Evolutionary conservation across 306 rosid genomes (phyloP), one percentile per base, ranked within the genome.

Genomic region (Dryas alaskensis): DNA sequence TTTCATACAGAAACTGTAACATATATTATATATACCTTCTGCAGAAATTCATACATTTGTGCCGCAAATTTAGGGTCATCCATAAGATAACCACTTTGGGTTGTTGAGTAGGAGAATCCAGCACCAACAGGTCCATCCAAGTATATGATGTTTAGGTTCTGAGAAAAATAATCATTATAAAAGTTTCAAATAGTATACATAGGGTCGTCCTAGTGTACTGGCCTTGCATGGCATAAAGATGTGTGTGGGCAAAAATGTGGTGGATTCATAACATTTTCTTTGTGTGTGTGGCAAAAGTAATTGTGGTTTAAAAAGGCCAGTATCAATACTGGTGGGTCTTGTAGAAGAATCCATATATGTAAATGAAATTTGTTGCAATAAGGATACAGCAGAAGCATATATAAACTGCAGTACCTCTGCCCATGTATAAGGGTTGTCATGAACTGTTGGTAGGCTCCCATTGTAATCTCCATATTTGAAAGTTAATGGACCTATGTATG

Each of bases 401-500:
- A 31, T 31, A 31, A 31, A 1, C 37, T 31, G 37, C 37, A 43
- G 16, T n/a, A 65, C 79, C 79, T 75, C 8, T 9, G 73, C 66
- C 79, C 79, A 66, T 54, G 62, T 8, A 54, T 54, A 73, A 31
- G 73, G 58, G 50, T 66, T 75, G 19, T 75, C 79, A 3, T 44
- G 12, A 27, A 65, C 27, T 27, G 73, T 54, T 45, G 79, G 79
- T 75, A 66, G 48, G 73, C 73, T 75, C 13, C 79, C 79, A 17
- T 75, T 75, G 66, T 44, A 75, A 66, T 75, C 13, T 65, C 47
- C 72, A 65, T 7, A 37, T 31, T 3, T 27, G 79, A 75, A 75
- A 9, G 48, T 17, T 3, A 75, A n/a, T 4, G 79, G 79, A 44
- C 79, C 79, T 61, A 39, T 61, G 6, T 65, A 46, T 13, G 11